Conservation (phyloP, 495 filamentous ascomycete species). For the Aspergillus panamensis region DNA sequence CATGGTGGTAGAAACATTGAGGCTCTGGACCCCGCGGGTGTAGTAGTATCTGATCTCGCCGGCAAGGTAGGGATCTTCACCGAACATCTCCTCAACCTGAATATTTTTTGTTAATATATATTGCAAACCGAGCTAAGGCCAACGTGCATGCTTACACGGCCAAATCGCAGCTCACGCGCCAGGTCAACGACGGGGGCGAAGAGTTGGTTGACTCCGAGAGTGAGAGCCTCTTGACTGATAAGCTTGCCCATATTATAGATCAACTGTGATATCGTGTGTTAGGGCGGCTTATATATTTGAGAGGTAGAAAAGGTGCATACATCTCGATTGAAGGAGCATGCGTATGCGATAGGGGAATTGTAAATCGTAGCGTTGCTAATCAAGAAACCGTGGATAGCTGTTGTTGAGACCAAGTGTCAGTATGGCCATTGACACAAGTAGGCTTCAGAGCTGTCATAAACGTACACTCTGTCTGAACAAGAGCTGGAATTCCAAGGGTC, state of each 20-base stretch:
- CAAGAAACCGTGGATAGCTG: conserved; percentile 64
- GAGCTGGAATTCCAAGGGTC: conserved; percentile 62
- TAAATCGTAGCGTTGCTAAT: conserved; percentile 70
- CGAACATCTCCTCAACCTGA: conserved; percentile 63
- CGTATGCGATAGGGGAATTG: conserved; percentile 68
- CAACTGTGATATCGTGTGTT: conserved; percentile 27
- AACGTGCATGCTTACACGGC: conserved; percentile 39
- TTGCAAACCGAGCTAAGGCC: background rate
- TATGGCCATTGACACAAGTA: background rate
- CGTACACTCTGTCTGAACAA: conserved; percentile 63
- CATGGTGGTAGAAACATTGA: conserved; percentile 61
- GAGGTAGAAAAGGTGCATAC: conserved; percentile 16
- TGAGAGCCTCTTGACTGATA: conserved; percentile 58
- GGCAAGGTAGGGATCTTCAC: conserved; percentile 61
- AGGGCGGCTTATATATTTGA: background rate
- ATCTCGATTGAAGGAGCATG: conserved; percentile 60
- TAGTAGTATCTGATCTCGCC: conserved; percentile 60
- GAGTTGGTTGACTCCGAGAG: conserved; percentile 64
- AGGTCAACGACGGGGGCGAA: conserved; percentile 67
- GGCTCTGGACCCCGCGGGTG: conserved; percentile 58
- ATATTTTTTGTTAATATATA: background rate
- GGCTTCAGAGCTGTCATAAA: background rate
- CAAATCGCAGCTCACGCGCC: conserved; percentile 63
- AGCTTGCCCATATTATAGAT: conserved; percentile 58
- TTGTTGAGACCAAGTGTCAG: background rate